Conservation (phyloP, 441 rosid genomes). For the Mallotus repandus region DNA sequence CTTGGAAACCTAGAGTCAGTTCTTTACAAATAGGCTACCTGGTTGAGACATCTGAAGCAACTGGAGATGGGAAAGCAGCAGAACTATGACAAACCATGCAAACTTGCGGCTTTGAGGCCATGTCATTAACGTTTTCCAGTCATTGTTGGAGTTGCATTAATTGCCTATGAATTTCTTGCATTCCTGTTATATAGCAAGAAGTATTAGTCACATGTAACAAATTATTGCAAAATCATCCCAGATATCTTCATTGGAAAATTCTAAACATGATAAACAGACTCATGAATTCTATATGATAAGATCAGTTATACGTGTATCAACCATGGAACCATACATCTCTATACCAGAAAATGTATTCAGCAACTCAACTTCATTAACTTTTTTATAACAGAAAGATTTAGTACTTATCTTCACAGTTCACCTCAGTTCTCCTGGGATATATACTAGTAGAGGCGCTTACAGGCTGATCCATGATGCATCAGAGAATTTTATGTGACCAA, state of each 20-base stretch:
- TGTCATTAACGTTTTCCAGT: conserved; percentile 5
- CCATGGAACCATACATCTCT: neutral
- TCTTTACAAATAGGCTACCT: conserved; percentile 23
- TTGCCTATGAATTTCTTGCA: conserved; percentile 33
- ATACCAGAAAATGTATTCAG: neutral
- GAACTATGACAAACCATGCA: conserved; percentile 15
- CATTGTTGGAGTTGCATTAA: neutral
- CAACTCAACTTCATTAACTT: too few relatives aligned
- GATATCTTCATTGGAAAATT: too few relatives aligned
- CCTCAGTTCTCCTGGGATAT: neutral
- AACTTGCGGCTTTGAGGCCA: neutral
- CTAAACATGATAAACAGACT: neutral
- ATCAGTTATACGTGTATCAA: neutral
- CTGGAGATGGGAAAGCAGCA: neutral
- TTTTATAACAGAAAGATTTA: too few relatives aligned
- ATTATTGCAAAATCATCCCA: neutral
- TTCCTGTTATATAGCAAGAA: conserved; percentile 28
- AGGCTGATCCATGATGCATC: too few relatives aligned
- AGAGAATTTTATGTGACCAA: neutral
- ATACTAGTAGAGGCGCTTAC: neutral
- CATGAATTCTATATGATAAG: neutral
- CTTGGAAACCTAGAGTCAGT: conserved; percentile 20
- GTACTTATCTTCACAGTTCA: neutral
- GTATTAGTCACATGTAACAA: neutral
- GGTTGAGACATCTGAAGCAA: conserved; percentile 15